Percentiles rank a stretch among this genome's conserved stretches.
Conservation (phyloP, 345 rosid species). For the Turnera subulata region DNA sequence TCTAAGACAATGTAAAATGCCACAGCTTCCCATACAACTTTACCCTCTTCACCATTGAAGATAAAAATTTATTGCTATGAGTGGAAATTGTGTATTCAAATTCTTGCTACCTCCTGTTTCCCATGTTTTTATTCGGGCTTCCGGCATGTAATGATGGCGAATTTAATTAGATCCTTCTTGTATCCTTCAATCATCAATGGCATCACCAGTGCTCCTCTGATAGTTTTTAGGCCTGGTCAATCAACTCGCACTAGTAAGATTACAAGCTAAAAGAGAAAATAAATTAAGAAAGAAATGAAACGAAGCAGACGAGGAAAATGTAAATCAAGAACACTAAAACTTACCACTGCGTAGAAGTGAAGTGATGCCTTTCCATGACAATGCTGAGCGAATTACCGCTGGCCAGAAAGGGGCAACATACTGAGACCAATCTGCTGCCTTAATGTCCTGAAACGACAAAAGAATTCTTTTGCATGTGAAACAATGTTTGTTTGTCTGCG, state of each 20-base stretch:
- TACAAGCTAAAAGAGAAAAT: not conserved
- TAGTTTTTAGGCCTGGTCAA: slow-evolving; percentile 58
- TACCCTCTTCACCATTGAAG: too few species aligned
- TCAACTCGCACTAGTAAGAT: too few species aligned
- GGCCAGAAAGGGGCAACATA: slow-evolving; percentile 95
- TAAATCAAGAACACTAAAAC: slow-evolving; percentile 3
- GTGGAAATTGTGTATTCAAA: too few species aligned
- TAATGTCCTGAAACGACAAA: slow-evolving; percentile 59
- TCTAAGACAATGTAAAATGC: too few species aligned
- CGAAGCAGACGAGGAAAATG: not conserved
- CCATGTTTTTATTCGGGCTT: slow-evolving; percentile 35
- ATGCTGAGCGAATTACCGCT: slow-evolving; percentile 69
- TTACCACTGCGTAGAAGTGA: slow-evolving; percentile 70
- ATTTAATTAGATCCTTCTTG: slow-evolving; percentile 80
- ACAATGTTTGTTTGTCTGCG: too few species aligned
- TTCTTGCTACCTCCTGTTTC: not conserved
- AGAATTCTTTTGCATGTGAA: too few species aligned
- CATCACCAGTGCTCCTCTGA: slow-evolving; percentile 83
- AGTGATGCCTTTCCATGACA: slow-evolving; percentile 76
- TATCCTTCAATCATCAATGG: slow-evolving; percentile 90
- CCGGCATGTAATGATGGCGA: slow-evolving; percentile 66
- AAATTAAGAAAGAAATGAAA: not conserved
- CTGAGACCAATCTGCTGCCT: slow-evolving; percentile 76
- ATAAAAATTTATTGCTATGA: not conserved
- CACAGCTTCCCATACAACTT: too few species aligned